Base-by-base conservation (phyloP, 495 filamentous ascomycete species). In the Aspergillus wentii region DNA sequence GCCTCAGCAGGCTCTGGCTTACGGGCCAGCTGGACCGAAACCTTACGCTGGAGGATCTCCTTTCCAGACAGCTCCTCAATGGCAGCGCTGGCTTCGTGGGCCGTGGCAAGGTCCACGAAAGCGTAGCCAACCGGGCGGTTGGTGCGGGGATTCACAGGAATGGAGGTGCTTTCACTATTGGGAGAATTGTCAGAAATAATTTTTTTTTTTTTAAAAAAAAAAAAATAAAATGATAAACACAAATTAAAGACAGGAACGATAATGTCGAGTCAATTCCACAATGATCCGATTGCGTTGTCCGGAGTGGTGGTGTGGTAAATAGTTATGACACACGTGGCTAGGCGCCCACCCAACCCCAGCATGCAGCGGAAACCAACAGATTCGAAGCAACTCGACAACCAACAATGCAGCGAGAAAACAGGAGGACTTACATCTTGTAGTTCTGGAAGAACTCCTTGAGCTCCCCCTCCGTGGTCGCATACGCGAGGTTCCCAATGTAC, bases 401-500 rank as follows among this genome's bases (percentile, higher is more conserved):
- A 14, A 20, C 19, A 33, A 39, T 21, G 21, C 26, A 27, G 33
- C 22, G 8, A n/a, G 22, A 21, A 43, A 13, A 38, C 9, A 36
- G 35, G 30, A 49, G 28, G 46, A 86, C 92, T 80, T 80, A 99
- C 94, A 99, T 84, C 69, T 88, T 82, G 82, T 90, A 96, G 67
- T 77, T 82, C 72, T 86, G 85, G 82, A 99, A 99, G 78, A 99
- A 99, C 40, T 89, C 88, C 74, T 90, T 95, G 75, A 99, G 86
- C 78, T 95, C 88, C 80, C 86, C 92, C 86, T 97, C 92, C 59
- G 89, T 94, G 76, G 92, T 97, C 80, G 92, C 89, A 66, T 98
- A 97, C 40, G 92, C 92, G 78, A 98, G 88, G 74, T 98, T 98
- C 67, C 92, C 92, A 74, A 97, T 97, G 72, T 98, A 98, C 48